A percentile compares a stretch with the other conserved stretches of the same genome.
Conservation (phyloP, 169 alveolate species). For the Pseudocohnilembus persalinus region DNA sequence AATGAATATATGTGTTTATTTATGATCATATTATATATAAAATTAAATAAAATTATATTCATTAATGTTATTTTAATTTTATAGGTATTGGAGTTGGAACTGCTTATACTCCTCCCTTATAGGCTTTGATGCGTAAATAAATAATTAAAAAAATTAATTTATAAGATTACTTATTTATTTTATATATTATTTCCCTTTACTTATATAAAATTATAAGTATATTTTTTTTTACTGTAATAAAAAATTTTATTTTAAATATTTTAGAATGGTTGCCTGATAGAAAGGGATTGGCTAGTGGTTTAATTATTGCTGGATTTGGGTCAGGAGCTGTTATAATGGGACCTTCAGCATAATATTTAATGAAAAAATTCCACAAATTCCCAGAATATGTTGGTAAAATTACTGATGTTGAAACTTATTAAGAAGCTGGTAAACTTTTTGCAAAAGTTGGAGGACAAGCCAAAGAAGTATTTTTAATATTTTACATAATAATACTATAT, state of each 20-base stretch:
- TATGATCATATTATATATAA: no score
- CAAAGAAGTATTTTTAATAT: not conserved
- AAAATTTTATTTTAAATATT: no score
- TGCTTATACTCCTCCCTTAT: not conserved
- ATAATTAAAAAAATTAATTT: no score
- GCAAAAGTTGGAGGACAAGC: not conserved
- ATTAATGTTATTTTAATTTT: no score
- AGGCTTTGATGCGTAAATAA: not conserved
- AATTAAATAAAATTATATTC: no score
- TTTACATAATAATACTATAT: no score
- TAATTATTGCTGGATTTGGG: not conserved
- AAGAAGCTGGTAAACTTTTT: not conserved
- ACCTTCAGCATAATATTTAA: not conserved
- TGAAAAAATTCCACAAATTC: not conserved
- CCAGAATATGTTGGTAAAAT: not conserved
- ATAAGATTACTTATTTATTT: no score
- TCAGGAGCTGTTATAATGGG: not conserved
- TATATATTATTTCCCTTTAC: no score
- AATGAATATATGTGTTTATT: no score
- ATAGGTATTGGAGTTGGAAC: not conserved
- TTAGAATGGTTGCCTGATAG: not conserved
- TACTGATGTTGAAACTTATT: not conserved
- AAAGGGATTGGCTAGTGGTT: not conserved
- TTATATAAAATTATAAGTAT: no score
- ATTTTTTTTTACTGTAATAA: no score